Evolutionary conservation across 306 rosid species (phyloP).

Genomic region (Vigna angularis): DNA sequence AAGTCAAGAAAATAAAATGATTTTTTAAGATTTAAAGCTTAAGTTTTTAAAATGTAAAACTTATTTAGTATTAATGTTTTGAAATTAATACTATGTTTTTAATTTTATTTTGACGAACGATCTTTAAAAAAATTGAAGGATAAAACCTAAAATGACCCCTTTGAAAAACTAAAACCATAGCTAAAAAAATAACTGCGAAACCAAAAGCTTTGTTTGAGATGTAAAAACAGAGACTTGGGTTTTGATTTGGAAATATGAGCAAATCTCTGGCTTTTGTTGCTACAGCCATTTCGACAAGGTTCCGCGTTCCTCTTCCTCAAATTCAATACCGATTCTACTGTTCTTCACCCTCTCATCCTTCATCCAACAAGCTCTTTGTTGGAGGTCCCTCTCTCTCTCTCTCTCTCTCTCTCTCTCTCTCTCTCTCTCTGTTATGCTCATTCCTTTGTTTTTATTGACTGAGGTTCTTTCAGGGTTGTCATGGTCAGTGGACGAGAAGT

Average conservation of each 20-base stretch:
- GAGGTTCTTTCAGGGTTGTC: neutral
- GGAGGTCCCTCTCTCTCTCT: neutral
- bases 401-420: neutral
- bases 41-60: no score
- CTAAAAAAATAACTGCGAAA: no score
- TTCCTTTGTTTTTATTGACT: neutral
- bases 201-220: no score
- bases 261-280: neutral
- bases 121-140: no score
- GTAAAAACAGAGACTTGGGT: no score
- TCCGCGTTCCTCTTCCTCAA: neutral
- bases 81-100: no score
- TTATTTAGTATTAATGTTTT: no score
- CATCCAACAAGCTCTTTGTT: slow-evolving; percentile 2
- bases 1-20: no score
- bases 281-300: neutral
- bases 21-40: no score
- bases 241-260: neutral
- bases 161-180: no score
- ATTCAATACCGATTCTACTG: neutral
- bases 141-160: no score
- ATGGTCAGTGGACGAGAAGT: slow-evolving; percentile 13
- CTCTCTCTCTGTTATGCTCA: neutral
- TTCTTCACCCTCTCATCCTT: neutral
- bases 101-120: no score